These are phyloP conservation scores for Sporothrix variecibatus DNA, from an alignment of 2,329 filamentous ascomycete species.

Conservation along the genomic window DNA sequence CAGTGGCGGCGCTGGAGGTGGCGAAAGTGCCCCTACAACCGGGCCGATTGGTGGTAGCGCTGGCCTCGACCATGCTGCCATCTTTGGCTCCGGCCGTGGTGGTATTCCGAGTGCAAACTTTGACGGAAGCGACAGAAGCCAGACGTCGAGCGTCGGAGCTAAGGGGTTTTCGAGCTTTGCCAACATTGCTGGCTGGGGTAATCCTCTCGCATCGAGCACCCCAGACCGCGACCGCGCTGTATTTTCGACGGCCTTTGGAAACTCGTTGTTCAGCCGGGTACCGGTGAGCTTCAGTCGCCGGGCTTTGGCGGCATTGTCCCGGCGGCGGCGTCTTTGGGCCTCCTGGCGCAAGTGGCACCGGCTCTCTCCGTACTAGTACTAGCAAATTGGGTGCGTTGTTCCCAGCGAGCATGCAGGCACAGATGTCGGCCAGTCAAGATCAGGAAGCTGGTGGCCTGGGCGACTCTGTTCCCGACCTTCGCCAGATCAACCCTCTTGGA, in stretches of 20 bases:
- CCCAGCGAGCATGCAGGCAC: constrained; percentile 84
- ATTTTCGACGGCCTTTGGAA: constrained; percentile 68
- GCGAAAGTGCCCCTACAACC: constrained; percentile 35
- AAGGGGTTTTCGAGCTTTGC: constrained; percentile 69
- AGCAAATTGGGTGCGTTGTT: constrained; percentile 89
- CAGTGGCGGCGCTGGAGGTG: constrained; percentile 46
- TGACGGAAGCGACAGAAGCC: constrained; percentile 83
- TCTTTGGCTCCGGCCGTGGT: constrained; percentile 58
- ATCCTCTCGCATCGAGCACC: constrained; percentile 61
- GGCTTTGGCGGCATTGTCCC: constrained; percentile 60
- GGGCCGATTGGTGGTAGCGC: constrained; percentile 43
- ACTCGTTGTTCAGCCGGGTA: constrained; percentile 75
- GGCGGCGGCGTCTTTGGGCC: constrained; percentile 29
- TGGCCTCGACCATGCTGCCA: constrained; percentile 46
- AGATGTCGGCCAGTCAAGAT: constrained; percentile 63
- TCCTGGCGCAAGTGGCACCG: constrained; percentile 53
- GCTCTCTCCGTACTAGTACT: constrained; percentile 66
- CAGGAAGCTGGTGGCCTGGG: constrained; percentile 63
- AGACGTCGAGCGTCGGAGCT: constrained; percentile 84
- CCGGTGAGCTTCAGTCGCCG: constrained; percentile 72
- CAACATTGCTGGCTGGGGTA: constrained; percentile 63
- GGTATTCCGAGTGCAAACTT: constrained; percentile 52
- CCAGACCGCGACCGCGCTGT: constrained; percentile 65
- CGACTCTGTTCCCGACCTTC: constrained; percentile 61
- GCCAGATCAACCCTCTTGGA: constrained; percentile 63